These are phyloP conservation scores for Cytospora schulzeri DNA, from an alignment of 2,329 filamentous ascomycete genomes.

Conservation along the genomic window DNA sequence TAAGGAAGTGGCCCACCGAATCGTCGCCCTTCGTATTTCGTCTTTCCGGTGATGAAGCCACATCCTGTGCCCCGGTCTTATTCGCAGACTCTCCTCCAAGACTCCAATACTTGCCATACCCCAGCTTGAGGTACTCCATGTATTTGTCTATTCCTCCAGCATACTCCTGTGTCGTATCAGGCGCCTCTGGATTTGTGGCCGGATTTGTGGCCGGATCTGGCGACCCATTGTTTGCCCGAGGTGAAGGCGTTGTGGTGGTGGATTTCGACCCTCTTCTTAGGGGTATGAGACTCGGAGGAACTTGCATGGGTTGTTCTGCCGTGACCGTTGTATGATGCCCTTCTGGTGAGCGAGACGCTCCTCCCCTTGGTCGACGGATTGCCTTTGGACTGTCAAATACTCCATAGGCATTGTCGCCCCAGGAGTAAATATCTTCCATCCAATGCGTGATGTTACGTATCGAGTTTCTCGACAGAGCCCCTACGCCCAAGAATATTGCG, in stretches of 20 bases:
- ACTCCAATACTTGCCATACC: slow-evolving; percentile 69
- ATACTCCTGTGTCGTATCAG: slow-evolving; percentile 30
- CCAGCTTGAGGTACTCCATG: slow-evolving; percentile 66
- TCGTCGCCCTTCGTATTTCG: slow-evolving; percentile 25
- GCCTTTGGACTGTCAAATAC: slow-evolving; percentile 77
- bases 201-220: not conserved
- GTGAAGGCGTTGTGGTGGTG: slow-evolving; percentile 1
- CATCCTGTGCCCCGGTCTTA: slow-evolving; percentile 24
- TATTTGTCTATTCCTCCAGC: slow-evolving; percentile 54
- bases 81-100: slow-evolving; percentile 34
- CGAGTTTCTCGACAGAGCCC: slow-evolving; percentile 70
- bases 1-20: slow-evolving; percentile 57
- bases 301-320: slow-evolving; percentile 16
- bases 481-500: slow-evolving; percentile 81
- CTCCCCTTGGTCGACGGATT: slow-evolving; percentile 53
- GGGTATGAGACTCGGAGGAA: slow-evolving; percentile 26
- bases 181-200: not conserved
- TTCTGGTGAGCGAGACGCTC: slow-evolving; percentile 35
- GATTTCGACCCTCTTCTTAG: slow-evolving; percentile 11
- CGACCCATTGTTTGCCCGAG: slow-evolving; percentile 5
- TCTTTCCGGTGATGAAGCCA: slow-evolving; percentile 10
- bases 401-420: slow-evolving; percentile 84
- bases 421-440: slow-evolving; percentile 85
- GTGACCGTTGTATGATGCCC: slow-evolving; percentile 25
- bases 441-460: slow-evolving; percentile 76